Conservation (phyloP, 305 asterid genomes). For the Fraxinus paxiana region DNA sequence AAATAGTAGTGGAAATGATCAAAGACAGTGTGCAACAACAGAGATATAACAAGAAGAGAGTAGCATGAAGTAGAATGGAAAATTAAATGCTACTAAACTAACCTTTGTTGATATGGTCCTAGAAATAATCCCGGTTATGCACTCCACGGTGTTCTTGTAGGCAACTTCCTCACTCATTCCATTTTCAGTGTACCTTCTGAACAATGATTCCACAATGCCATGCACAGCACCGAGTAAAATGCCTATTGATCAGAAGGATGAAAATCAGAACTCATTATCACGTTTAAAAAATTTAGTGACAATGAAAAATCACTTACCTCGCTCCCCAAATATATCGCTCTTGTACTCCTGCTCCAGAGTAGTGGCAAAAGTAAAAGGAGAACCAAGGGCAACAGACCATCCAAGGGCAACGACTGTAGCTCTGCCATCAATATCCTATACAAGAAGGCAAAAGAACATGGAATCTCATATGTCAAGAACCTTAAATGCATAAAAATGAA, state of each 20-base stretch:
- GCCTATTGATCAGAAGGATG: slow-evolving; percentile 37
- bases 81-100: background rate
- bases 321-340: slow-evolving; percentile 94
- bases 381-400: slow-evolving; percentile 97
- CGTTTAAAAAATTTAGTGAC: background rate
- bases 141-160: slow-evolving; percentile 90
- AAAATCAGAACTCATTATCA: slow-evolving; percentile 17
- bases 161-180: slow-evolving; percentile 94
- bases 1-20: slow-evolving; percentile 3
- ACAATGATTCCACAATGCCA: slow-evolving; percentile 83
- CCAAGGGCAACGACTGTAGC: slow-evolving; percentile 98
- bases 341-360: slow-evolving; percentile 86
- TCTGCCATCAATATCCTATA: slow-evolving; percentile 89
- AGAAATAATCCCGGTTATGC: slow-evolving; percentile 82
- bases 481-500: background rate
- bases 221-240: slow-evolving; percentile 97
- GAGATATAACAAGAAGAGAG: background rate
- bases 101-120: slow-evolving; percentile 92
- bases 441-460: background rate
- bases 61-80: background rate
- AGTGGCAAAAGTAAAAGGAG: slow-evolving; percentile 94
- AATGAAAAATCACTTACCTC: slow-evolving; percentile 43
- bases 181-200: slow-evolving; percentile 87
- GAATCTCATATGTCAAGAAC: background rate
- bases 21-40: background rate